Percentiles rank a stretch among this genome's conserved stretches.
Evolutionary conservation across 2,329 filamentous ascomycete genomes (phyloP).

Genomic region (Alternaria incomplexa): DNA sequence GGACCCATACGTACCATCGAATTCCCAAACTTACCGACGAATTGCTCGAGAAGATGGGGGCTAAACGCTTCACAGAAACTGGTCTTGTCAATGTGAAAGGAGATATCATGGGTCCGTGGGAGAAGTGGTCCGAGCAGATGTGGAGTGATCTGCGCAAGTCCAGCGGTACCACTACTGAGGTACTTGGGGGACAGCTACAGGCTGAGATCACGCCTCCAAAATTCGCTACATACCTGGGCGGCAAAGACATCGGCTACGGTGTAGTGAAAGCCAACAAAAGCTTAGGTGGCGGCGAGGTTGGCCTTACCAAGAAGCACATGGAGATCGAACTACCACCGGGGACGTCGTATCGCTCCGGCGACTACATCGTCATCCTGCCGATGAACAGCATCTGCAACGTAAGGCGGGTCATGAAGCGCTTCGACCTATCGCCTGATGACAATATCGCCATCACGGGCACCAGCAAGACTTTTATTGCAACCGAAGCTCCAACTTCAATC

Average conservation of each 20-base stretch:
- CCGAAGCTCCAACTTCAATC: background rate
- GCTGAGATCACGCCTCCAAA: slow-evolving; percentile 4
- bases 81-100: slow-evolving; percentile 10
- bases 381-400: slow-evolving; percentile 57
- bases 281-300: slow-evolving; percentile 7
- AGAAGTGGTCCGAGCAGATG: slow-evolving; percentile 9
- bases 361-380: slow-evolving; percentile 75
- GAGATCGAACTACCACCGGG: slow-evolving; percentile 40
- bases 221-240: slow-evolving; percentile 10
- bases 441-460: slow-evolving; percentile 14
- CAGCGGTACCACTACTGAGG: slow-evolving; percentile 4
- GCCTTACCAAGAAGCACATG: slow-evolving; percentile 11
- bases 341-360: slow-evolving; percentile 69
- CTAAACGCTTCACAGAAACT: slow-evolving; percentile 24
- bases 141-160: slow-evolving; percentile 6
- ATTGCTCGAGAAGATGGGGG: slow-evolving; percentile 60
- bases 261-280: slow-evolving; percentile 32
- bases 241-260: slow-evolving; percentile 14
- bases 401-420: slow-evolving; percentile 24
- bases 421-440: slow-evolving; percentile 10
- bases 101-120: slow-evolving; percentile 9
- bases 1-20: slow-evolving; percentile 67
- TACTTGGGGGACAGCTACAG: slow-evolving; percentile 2
- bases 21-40: slow-evolving; percentile 69
- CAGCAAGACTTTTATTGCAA: slow-evolving; percentile 6